Conservation (phyloP, 495 filamentous ascomycete species). For the Penicillium tannophilum region DNA sequence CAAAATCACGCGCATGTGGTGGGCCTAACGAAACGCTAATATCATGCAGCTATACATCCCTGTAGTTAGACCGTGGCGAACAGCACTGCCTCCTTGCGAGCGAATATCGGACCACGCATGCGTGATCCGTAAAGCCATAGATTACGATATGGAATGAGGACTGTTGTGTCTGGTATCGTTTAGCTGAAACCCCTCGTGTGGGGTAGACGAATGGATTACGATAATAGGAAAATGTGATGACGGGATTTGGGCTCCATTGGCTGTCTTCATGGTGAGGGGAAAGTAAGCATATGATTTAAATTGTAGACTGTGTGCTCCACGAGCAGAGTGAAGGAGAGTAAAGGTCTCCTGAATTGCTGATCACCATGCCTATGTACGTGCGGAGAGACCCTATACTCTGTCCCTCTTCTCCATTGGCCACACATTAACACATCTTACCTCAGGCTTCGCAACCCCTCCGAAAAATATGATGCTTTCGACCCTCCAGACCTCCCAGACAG, state of each 20-base stretch:
- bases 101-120: not conserved
- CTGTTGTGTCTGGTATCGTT: not conserved
- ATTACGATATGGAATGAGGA: not conserved
- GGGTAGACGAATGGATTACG: not conserved
- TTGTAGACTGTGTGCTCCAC: not conserved
- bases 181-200: not conserved
- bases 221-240: not conserved
- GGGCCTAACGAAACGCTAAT: not conserved
- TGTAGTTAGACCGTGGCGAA: not conserved
- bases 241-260: not conserved
- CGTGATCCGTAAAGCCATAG: not conserved
- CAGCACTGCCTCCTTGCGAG: not conserved
- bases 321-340: not conserved
- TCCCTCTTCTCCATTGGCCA: not conserved
- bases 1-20: not conserved
- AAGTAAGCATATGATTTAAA: not conserved
- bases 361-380: not conserved
- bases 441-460: conserved; percentile 12
- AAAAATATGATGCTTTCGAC: conserved; percentile 12
- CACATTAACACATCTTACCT: not conserved
- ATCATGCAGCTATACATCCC: not conserved
- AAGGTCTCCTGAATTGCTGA: not conserved
- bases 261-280: not conserved
- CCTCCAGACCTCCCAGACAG: conserved; percentile 10
- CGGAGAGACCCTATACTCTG: not conserved